Conservation (phyloP, 73 alveolate genomes). For the Paramecium primaurelia region DNA sequence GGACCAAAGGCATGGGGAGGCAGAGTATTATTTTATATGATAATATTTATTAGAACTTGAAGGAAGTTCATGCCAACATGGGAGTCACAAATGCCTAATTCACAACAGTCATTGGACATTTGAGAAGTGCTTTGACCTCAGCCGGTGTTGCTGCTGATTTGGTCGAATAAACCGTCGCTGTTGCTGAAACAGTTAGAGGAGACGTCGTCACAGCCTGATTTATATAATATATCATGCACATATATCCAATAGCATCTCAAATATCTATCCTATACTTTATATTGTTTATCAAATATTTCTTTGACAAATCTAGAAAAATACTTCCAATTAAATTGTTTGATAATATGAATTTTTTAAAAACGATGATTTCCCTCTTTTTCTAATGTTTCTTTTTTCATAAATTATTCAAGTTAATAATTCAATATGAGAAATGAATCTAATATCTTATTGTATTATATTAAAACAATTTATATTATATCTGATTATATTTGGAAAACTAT, state of each 20-base stretch:
- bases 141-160: slow-evolving; percentile 65
- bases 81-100: slow-evolving; percentile 65
- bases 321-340: neutral
- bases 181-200: slow-evolving; percentile 46
- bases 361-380: too few species aligned
- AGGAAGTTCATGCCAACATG: slow-evolving; percentile 67
- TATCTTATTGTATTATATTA: too few species aligned
- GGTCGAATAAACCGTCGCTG: slow-evolving; percentile 58
- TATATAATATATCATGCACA: neutral
- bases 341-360: neutral
- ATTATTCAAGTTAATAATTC: too few species aligned
- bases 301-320: neutral
- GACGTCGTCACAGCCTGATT: slow-evolving; percentile 55
- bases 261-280: neutral
- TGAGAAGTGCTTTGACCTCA: slow-evolving; percentile 58
- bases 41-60: slow-evolving; percentile 53
- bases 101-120: slow-evolving; percentile 59
- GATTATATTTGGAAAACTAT: too few species aligned
- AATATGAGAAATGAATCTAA: too few species aligned
- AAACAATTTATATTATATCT: too few species aligned
- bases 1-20: slow-evolving; percentile 62
- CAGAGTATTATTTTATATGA: neutral
- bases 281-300: neutral
- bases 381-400: too few species aligned
- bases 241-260: neutral